Conservation (phyloP, 2,329 filamentous ascomycete genomes). For the Aspergillus udagawae region DNA sequence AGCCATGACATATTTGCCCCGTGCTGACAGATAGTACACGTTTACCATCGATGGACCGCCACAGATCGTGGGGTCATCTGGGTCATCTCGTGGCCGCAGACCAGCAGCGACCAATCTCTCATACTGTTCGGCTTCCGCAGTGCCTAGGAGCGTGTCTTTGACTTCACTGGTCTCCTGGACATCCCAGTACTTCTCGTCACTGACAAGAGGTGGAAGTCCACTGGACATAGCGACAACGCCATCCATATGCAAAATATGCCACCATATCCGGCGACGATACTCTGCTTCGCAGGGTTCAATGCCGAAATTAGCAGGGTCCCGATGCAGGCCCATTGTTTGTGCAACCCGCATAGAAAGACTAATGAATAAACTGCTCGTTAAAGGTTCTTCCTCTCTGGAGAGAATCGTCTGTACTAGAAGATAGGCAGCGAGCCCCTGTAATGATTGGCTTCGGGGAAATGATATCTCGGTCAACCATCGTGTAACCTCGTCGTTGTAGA, state of each 20-base stretch:
- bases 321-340: slow-evolving; percentile 47
- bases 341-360: slow-evolving; percentile 45
- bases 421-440: slow-evolving; percentile 45
- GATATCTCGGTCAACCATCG: slow-evolving; percentile 40
- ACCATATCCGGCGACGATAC: slow-evolving; percentile 45
- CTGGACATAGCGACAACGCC: slow-evolving; percentile 48
- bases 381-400: slow-evolving; percentile 46
- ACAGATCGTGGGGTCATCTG: slow-evolving; percentile 40
- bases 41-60: slow-evolving; percentile 40
- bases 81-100: slow-evolving; percentile 35
- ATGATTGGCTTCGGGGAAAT: slow-evolving; percentile 44
- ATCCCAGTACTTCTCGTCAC: slow-evolving; percentile 47
- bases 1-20: slow-evolving; percentile 44
- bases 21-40: slow-evolving; percentile 41
- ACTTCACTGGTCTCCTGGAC: slow-evolving; percentile 45
- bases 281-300: slow-evolving; percentile 44
- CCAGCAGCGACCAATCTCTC: slow-evolving; percentile 30
- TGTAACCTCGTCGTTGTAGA: slow-evolving; percentile 42
- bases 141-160: slow-evolving; percentile 43
- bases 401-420: slow-evolving; percentile 46
- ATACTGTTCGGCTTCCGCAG: slow-evolving; percentile 35
- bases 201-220: slow-evolving; percentile 45
- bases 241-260: slow-evolving; percentile 48
- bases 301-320: slow-evolving; percentile 47
- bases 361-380: slow-evolving; percentile 47